These are phyloP conservation scores for Acorus gramineus DNA, from an alignment of 106 monocot genomes.

Conservation along the genomic window DNA sequence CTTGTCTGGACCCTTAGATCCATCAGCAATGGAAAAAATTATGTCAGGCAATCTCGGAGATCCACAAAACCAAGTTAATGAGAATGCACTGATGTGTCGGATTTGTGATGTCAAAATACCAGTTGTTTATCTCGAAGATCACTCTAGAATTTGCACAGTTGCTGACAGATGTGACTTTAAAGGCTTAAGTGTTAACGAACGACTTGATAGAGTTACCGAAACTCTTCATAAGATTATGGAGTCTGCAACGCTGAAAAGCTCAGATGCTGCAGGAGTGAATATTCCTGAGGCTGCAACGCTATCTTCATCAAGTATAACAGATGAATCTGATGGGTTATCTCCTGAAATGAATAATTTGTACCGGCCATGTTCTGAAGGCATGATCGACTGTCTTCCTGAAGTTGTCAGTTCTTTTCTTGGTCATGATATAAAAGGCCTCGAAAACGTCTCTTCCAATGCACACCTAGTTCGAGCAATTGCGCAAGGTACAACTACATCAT, in stretches of 20 bases:
- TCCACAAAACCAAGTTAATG: slow-evolving; percentile 18
- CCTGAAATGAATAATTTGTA: slow-evolving; percentile 11
- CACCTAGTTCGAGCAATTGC: slow-evolving; percentile 8
- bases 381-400: slow-evolving; percentile 8
- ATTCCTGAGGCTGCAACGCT: slow-evolving; percentile 9
- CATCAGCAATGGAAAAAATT: background rate
- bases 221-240: slow-evolving; percentile 67
- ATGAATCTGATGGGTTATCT: slow-evolving; percentile 14
- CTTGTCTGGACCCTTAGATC: slow-evolving; percentile 3
- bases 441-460: slow-evolving; percentile 10
- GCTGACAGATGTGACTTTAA: slow-evolving; percentile 82
- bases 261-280: slow-evolving; percentile 4
- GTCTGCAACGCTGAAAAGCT: slow-evolving; percentile 20
- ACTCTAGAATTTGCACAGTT: slow-evolving; percentile 75
- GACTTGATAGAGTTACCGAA: slow-evolving; percentile 65
- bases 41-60: background rate
- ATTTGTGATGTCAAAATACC: slow-evolving; percentile 97
- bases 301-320: slow-evolving; percentile 10
- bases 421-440: slow-evolving; percentile 12
- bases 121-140: slow-evolving; percentile 61
- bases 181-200: slow-evolving; percentile 60
- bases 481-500: slow-evolving; percentile 20
- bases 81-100: slow-evolving; percentile 76
- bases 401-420: slow-evolving; percentile 5
- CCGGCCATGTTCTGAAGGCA: slow-evolving; percentile 10